Conservation (phyloP, 2,329 filamentous ascomycete genomes). For the Ophiosphaerella herpotricha region DNA sequence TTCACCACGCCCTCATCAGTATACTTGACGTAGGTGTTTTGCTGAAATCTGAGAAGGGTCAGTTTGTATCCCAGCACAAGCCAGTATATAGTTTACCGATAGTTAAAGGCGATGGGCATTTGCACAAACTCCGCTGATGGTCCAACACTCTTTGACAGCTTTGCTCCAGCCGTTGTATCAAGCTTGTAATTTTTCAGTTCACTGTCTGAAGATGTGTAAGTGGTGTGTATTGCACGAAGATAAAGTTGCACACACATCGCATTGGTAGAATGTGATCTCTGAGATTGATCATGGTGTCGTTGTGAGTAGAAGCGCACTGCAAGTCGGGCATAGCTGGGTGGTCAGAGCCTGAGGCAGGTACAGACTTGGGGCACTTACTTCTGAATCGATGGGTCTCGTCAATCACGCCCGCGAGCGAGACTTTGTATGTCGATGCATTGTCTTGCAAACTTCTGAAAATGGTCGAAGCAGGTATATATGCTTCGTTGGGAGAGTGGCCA, state of each 20-base stretch:
- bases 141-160: conserved; percentile 70
- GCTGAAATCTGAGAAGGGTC: conserved; percentile 67
- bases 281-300: conserved; percentile 72
- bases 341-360: conserved; percentile 16
- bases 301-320: conserved; percentile 73
- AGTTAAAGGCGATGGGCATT: conserved; percentile 72
- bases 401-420: conserved; percentile 73
- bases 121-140: conserved; percentile 80
- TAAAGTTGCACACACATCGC: conserved; percentile 60
- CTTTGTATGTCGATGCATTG: conserved; percentile 67
- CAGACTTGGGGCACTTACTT: conserved; percentile 50
- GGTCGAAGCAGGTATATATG: conserved; percentile 35
- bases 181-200: conserved; percentile 66
- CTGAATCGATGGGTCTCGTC: conserved; percentile 85
- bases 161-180: conserved; percentile 51
- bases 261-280: conserved; percentile 72
- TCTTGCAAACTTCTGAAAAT: conserved; percentile 70
- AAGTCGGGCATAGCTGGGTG: conserved; percentile 75
- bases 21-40: conserved; percentile 77
- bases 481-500: conserved; percentile 1
- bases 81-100: conserved; percentile 46
- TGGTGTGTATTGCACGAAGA: background rate
- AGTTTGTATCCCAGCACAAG: background rate
- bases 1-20: conserved; percentile 48
- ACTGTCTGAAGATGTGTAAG: conserved; percentile 49